Evolutionary conservation across 148 eudicot genomes (phyloP).

Genomic region (Polygonum maritimum): DNA sequence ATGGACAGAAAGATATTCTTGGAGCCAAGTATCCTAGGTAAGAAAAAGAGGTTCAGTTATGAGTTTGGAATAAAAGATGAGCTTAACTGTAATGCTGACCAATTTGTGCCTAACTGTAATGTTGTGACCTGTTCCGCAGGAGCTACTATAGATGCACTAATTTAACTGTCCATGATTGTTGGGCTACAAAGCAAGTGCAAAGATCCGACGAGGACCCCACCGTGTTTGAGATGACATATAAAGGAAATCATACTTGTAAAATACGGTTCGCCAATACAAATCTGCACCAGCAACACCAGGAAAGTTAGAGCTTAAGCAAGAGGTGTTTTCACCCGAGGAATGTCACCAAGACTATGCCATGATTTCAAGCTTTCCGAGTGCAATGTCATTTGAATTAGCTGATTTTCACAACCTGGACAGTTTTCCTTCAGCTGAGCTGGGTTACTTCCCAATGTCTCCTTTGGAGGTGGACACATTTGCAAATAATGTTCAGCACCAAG

Average conservation of each 20-base stretch:
- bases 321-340: constrained; percentile 18
- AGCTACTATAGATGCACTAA: constrained; percentile 47
- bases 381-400: constrained; percentile 22
- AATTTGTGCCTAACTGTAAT: too few relatives aligned
- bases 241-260: constrained; percentile 40
- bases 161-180: constrained; percentile 31
- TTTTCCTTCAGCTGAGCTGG: constrained; percentile 37
- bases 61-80: too few relatives aligned
- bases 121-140: constrained; percentile 14
- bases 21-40: constrained; percentile 8
- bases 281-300: constrained; percentile 3
- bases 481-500: constrained; percentile 20
- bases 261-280: neutral
- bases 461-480: constrained; percentile 28
- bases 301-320: constrained; percentile 25
- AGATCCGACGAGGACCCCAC: constrained; percentile 33
- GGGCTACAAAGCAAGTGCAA: constrained; percentile 50
- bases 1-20: constrained; percentile 9
- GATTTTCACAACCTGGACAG: constrained; percentile 16
- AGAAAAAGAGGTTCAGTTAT: neutral
- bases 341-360: constrained; percentile 24
- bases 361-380: constrained; percentile 33
- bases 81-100: neutral
- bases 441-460: constrained; percentile 44
- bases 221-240: constrained; percentile 28